Evolutionary conservation across 2,329 filamentous ascomycete species (phyloP), one percentile per base, ranked within the genome.

Genomic region (Dactylella cylindrospora): DNA sequence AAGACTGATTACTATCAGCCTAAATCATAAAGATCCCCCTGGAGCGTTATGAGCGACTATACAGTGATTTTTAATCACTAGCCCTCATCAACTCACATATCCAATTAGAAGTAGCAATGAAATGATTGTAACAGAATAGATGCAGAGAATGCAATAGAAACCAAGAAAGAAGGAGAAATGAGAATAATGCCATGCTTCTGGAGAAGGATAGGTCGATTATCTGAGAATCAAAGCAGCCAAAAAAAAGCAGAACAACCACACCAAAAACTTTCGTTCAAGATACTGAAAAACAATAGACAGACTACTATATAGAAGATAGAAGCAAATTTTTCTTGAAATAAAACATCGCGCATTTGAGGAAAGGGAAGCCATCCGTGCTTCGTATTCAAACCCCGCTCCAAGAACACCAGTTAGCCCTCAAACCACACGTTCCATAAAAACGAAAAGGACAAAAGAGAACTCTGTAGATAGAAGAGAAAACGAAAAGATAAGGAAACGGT

Each of bases 361-460:
- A 53, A 53, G 47, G 43, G 55, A 61, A 46, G 33, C 32, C 43
- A 32, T 61, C 55, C 44, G 52, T 39, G 55, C 35, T 61, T 53
- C 47, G 50, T 49, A 53, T 61, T 61, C 47, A 61, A 61, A 61
- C 55, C 53, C 55, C 55, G 41, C 46, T 47, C 36, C 55, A 46
- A 49, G 49, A 54, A 55, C 43, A 54, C 50, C 51, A 28, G 39
- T 64, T 55, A 46, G 44, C 44, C 59, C 40, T 40, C 44, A 51
- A 57, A 36, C 49, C 55, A 54, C 49, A 43, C 45, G 41, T 47
- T 49, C 36, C 40, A 46, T 40, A 54, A 53, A 49, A 53, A 45
- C 49, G 55, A 53, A 53, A 64, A 50, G 44, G 32, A 43, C 53
- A 44, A 36, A 29, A 54, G 32, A 52, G 35, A 33, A 45, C 46